Evolutionary conservation across 768 basidiomycete genomes (phyloP), one percentile per base, ranked within the genome.

Genomic region (Russula ochroleuca): DNA sequence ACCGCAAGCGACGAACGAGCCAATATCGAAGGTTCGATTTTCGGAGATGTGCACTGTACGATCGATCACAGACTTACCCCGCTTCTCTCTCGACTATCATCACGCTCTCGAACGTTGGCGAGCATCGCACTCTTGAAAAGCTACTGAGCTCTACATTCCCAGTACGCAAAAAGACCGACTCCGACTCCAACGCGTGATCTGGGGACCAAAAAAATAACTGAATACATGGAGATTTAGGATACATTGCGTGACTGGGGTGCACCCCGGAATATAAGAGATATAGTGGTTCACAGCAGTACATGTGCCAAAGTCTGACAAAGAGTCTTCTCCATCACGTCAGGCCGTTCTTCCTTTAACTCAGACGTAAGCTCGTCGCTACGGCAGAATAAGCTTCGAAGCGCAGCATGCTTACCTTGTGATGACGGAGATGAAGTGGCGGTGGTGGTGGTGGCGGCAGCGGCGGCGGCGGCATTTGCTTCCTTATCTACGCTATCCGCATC

Each of bases 401-500:
- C 43, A 6, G 28, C n/a, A 33, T 4, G 15, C 56, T 33, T 2
- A 57, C 56, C 28, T 57, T 47, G 11, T 56, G n/a, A 54, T 17
- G 55, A 55, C 13, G 54, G n/a, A 6, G 31, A 33, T 33, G 56
- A 35, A 5, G 57, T 37, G 38, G 47, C 28, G 19, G 21, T 19
- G 41, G 13, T 10, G 11, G 25, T 19, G 9, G 54, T 25, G 25
- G 38, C 23, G 4, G 23, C 25, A 23, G 49, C 28, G 25, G 49
- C 28, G 2, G 43, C 35, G 35, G 57, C 58, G 14, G 58, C 58
- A n/a, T 41, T 64, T 14, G 63, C 63, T 31, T 59, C 11, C 8
- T 49, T 64, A 33, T 64, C 63, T 31, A 64, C 47, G 9, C 33
- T 54, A 19, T 64, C 63, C 9, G 63, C 63, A 35, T 64, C 52